Evolutionary conservation across 2,329 filamentous ascomycete genomes (phyloP).

Genomic region (Clarireedia sp.): DNA sequence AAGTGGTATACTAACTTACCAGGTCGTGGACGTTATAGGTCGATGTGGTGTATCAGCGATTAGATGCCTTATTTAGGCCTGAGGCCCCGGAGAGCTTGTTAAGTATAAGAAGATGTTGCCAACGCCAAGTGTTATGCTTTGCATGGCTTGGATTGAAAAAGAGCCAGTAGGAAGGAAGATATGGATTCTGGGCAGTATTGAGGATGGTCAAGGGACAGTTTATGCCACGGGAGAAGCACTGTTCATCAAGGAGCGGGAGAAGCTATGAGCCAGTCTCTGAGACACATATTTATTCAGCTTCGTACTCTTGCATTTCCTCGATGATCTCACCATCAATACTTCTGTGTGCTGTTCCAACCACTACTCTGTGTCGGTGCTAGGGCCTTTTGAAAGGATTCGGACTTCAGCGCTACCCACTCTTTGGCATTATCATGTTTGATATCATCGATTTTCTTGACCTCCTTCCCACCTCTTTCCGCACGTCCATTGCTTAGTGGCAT

Average conservation of each 20-base stretch:
- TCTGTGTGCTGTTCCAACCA: background rate
- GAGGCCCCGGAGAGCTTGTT: background rate
- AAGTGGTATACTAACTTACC: too few species aligned
- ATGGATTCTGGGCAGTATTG: background rate
- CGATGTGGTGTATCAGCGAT: too few species aligned
- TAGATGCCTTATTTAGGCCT: too few species aligned
- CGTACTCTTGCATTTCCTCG: background rate
- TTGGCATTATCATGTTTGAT: background rate
- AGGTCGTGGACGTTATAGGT: too few species aligned
- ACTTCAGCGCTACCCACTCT: background rate
- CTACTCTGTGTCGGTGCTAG: background rate
- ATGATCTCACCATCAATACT: background rate
- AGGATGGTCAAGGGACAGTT: conserved; percentile 32
- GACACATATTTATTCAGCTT: background rate
- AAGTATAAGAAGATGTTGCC: background rate
- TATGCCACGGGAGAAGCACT: conserved; percentile 46
- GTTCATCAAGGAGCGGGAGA: conserved; percentile 28
- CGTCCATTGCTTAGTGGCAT: conserved; percentile 15
- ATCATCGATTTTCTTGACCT: background rate
- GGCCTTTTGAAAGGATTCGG: background rate
- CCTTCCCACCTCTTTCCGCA: background rate
- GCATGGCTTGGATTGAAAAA: background rate
- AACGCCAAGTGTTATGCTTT: background rate
- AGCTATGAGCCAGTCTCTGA: background rate
- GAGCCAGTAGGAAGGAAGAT: background rate